Base-by-base conservation (phyloP, 2,329 filamentous ascomycete species). In the Zopfia rhizophila region DNA sequence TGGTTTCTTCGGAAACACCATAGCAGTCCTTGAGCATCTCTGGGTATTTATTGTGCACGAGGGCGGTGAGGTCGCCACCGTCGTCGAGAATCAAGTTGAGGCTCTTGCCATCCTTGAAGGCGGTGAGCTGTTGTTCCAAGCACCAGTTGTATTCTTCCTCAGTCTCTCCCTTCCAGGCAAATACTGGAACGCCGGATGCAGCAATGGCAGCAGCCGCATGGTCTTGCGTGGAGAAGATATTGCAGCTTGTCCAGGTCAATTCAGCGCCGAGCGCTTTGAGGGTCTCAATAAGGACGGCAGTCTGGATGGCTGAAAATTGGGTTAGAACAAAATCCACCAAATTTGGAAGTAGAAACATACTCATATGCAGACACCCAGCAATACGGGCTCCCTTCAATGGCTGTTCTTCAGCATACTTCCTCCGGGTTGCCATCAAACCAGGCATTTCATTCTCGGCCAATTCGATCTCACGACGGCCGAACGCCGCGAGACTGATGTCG, bases 111-210 rank as follows among this genome's bases (percentile, higher is more conserved):
- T 96, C 91, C 82, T 96, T 96, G 89, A 99, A 99, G 75, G 94
- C 88, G 59, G 83, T 76, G 69, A 99, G 88, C 83, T 97, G 94
- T 85, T 99, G 94, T 84, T 97, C 93, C 72, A 97, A 82, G 80
- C 94, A 99, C 94, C 94, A 97, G 78, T 96, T 85, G 86, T 97
- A 99, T 83, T 97, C 94, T 82, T 97, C 94, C 81, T 99, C 94
- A 66, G 93, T 96, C 90, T 99, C 94, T 72, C 92, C 85, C 78
- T 88, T 88, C 85, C 85, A 88, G 66, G 85, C 85, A 70, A 88
- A 88, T 68, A 99, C 93, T 68, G 93, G 92, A 60, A 95, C 88
- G 75, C 93, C 94, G 42, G 86, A 82, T 46, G 93, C 94, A 65
- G 94, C 94, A 79, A 99, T 97, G 75, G 94, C 94, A 61, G 94